phyloP scores from a whole-genome alignment of 2,329 filamentous ascomycete species.

The Tolypocladium ovalisporum region DNA sequence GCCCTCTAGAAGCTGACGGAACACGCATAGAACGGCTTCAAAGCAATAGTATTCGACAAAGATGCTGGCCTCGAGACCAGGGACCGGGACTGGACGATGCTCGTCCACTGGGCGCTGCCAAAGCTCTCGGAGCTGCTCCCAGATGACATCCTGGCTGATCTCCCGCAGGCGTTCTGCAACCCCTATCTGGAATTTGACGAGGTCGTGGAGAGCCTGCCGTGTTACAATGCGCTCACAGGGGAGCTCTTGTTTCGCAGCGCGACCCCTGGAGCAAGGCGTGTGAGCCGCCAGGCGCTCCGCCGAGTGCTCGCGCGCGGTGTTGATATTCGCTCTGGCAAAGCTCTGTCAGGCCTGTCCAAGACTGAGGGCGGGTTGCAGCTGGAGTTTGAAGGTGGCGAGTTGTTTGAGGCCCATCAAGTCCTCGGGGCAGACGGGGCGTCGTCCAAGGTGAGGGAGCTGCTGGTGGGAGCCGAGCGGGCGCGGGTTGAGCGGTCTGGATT shows the following conservation, averaged over 20 bases:
- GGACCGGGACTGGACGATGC: constrained; percentile 26
- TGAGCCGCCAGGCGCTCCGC: constrained; percentile 22
- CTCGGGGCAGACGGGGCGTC: constrained; percentile 22
- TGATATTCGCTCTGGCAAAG: constrained; percentile 20
- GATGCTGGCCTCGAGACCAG: constrained; percentile 17
- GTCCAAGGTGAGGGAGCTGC: not conserved
- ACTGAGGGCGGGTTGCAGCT: constrained; percentile 8
- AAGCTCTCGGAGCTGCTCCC: constrained; percentile 22
- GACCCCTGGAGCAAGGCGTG: constrained; percentile 20
- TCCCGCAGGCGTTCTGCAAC: constrained; percentile 22
- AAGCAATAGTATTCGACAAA: constrained; percentile 19
- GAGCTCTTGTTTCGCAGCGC: constrained; percentile 21
- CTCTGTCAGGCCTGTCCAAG: constrained; percentile 5
- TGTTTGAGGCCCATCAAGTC: constrained; percentile 8
- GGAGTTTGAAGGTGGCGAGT: constrained; percentile 12
- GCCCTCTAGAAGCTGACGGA: not conserved
- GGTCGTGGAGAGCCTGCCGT: constrained; percentile 17
- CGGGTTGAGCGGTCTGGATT: constrained; percentile 4
- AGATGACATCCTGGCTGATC: constrained; percentile 13
- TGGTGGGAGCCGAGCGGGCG: not conserved
- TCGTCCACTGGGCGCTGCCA: constrained; percentile 28
- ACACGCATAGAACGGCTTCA: constrained; percentile 18
- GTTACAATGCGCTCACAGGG: constrained; percentile 23
- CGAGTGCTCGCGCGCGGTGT: constrained; percentile 18
- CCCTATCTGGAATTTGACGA: constrained; percentile 19